phyloP scores from a whole-genome alignment of 2,329 filamentous ascomycete genomes.

The Corniculantispora saksenae region DNA sequence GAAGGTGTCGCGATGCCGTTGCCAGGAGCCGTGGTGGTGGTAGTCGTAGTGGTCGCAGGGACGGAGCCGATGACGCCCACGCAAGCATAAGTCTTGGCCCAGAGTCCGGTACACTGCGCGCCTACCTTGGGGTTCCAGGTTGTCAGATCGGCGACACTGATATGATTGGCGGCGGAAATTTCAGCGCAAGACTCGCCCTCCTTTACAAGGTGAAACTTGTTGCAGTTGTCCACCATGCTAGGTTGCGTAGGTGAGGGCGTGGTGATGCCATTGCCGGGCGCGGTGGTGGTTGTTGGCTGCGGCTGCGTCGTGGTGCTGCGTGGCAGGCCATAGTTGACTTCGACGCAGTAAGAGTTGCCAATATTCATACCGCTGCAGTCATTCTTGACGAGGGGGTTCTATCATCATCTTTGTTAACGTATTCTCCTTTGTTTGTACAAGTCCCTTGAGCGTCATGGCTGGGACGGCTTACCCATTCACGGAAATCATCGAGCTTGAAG shows the following conservation, averaged over 20 bases:
- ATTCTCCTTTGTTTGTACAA: not conserved
- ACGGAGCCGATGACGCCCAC: not conserved
- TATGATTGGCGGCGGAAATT: conserved; percentile 6
- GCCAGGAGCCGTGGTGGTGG: not conserved
- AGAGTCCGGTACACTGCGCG: conserved; percentile 15
- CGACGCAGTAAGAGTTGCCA: conserved; percentile 11
- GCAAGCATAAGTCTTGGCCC: not conserved
- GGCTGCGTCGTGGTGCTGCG: not conserved
- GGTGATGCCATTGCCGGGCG: conserved; percentile 1
- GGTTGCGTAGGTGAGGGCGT: conserved; percentile 22
- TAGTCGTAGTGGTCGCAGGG: too few relatives aligned
- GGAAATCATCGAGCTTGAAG: not conserved
- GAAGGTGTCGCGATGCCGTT: conserved; percentile 19
- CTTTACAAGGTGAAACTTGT: conserved; percentile 18
- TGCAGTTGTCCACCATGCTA: conserved; percentile 23
- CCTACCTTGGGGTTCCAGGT: conserved; percentile 21
- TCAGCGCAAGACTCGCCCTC: conserved; percentile 14
- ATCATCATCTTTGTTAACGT: not conserved
- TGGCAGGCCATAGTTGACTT: not conserved
- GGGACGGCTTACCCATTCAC: conserved; percentile 1
- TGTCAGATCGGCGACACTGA: conserved; percentile 12
- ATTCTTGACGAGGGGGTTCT: conserved; percentile 4
- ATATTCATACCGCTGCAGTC: not conserved
- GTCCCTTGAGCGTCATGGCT: not conserved
- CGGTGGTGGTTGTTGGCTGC: not conserved